Percentiles rank a stretch among this genome's conserved stretches.
Evolutionary conservation across 495 filamentous ascomycete species (phyloP).

Genomic region (Talaromyces adpressus): DNA sequence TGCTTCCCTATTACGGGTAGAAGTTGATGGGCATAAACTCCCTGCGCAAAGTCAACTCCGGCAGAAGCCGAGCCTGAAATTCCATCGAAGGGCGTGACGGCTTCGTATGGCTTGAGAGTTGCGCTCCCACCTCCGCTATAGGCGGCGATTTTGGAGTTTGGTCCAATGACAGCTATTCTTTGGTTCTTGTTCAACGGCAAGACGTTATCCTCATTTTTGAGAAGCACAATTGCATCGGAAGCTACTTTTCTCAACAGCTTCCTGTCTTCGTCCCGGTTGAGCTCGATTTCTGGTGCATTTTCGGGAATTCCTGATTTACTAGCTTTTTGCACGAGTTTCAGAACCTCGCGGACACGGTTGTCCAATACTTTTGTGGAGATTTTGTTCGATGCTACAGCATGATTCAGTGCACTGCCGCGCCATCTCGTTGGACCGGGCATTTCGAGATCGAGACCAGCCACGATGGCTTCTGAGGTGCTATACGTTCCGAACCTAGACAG

Average conservation of each 20-base stretch:
- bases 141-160: slow-evolving; percentile 68
- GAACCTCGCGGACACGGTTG: slow-evolving; percentile 52
- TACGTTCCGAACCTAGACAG: slow-evolving; percentile 51
- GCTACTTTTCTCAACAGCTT: slow-evolving; percentile 59
- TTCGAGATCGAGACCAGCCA: slow-evolving; percentile 66
- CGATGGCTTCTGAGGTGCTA: slow-evolving; percentile 54
- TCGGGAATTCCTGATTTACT: slow-evolving; percentile 53
- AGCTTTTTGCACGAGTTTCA: slow-evolving; percentile 57
- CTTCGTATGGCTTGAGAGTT: slow-evolving; percentile 72
- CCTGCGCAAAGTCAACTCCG: slow-evolving; percentile 38
- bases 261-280: slow-evolving; percentile 58
- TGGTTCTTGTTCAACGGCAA: slow-evolving; percentile 58
- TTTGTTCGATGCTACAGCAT: slow-evolving; percentile 55
- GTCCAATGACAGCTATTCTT: slow-evolving; percentile 69
- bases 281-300: slow-evolving; percentile 50
- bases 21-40: slow-evolving; percentile 54
- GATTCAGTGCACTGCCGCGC: slow-evolving; percentile 51
- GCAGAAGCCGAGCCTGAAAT: slow-evolving; percentile 47
- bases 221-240: slow-evolving; percentile 65
- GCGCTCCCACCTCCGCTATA: slow-evolving; percentile 77
- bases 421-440: slow-evolving; percentile 66
- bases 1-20: slow-evolving; percentile 45
- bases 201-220: slow-evolving; percentile 64
- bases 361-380: slow-evolving; percentile 51
- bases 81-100: slow-evolving; percentile 61